These are phyloP conservation scores for Cordyceps pruinosa DNA, from an alignment of 2,329 filamentous ascomycete genomes.

Conservation along the genomic window DNA sequence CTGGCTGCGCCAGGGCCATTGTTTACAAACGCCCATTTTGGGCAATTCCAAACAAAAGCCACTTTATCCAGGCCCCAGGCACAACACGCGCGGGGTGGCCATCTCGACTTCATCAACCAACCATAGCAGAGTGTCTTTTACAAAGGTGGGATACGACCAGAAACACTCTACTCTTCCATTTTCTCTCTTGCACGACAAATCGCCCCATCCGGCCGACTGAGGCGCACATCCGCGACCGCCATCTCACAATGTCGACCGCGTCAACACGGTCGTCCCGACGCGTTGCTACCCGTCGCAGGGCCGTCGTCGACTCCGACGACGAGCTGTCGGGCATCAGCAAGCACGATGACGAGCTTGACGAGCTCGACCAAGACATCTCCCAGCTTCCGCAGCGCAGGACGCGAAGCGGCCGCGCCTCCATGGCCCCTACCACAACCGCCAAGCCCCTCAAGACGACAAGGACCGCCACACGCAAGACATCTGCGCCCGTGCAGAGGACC, in stretches of 20 bases:
- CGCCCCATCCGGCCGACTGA: neutral
- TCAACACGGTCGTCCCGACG: conserved; percentile 34
- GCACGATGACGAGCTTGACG: conserved; percentile 55
- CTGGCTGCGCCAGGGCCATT: conserved; percentile 19
- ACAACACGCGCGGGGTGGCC: conserved; percentile 17
- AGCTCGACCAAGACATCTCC: conserved; percentile 67
- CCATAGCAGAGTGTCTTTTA: neutral
- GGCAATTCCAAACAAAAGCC: conserved; percentile 32
- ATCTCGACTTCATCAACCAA: conserved; percentile 7
- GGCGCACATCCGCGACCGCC: neutral
- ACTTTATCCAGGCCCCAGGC: neutral
- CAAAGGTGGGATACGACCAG: neutral
- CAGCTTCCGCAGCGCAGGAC: conserved; percentile 20
- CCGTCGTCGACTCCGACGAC: conserved; percentile 75
- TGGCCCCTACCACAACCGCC: conserved; percentile 37
- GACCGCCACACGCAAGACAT: conserved; percentile 37
- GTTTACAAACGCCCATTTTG: conserved; percentile 35
- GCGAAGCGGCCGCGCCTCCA: conserved; percentile 33
- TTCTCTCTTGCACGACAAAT: neutral
- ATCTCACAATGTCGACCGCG: conserved; percentile 29
- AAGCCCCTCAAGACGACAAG: conserved; percentile 23
- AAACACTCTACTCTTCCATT: neutral
- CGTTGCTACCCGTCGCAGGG: conserved; percentile 57
- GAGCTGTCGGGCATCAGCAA: conserved; percentile 56
- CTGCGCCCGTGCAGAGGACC: conserved; percentile 22